Conservation (phyloP, 768 basidiomycete genomes). For the Pholiota microspora region DNA sequence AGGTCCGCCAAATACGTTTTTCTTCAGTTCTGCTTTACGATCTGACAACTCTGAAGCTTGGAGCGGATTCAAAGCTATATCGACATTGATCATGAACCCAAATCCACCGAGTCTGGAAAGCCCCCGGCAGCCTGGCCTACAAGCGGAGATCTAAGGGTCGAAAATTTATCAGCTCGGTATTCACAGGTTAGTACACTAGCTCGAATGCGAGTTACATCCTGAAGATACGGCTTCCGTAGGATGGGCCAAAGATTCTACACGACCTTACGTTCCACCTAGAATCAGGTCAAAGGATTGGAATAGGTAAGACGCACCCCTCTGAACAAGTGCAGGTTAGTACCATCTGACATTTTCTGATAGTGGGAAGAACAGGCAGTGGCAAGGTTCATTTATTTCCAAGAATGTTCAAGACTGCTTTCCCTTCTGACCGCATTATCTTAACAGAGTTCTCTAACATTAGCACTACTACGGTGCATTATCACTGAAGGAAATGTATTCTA, state of each 20-base stretch:
- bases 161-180: slow-evolving; percentile 55
- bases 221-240: slow-evolving; percentile 17
- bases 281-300: slow-evolving; percentile 37
- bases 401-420: background rate
- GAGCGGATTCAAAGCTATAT: slow-evolving; percentile 74
- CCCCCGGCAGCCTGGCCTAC: slow-evolving; percentile 70
- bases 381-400: slow-evolving; percentile 27
- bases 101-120: slow-evolving; percentile 31
- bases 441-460: slow-evolving; percentile 52
- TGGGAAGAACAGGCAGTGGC: slow-evolving; percentile 44
- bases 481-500: slow-evolving; percentile 56
- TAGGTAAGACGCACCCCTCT: slow-evolving; percentile 27
- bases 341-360: slow-evolving; percentile 21
- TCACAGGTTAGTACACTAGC: slow-evolving; percentile 25
- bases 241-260: slow-evolving; percentile 52
- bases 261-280: slow-evolving; percentile 41
- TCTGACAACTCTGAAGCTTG: slow-evolving; percentile 8
- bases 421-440: background rate
- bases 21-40: background rate
- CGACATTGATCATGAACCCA: slow-evolving; percentile 55
- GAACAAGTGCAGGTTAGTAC: background rate
- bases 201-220: background rate
- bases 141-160: slow-evolving; percentile 52
- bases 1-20: slow-evolving; percentile 25
- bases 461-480: slow-evolving; percentile 51